Conservation (phyloP, 2,329 filamentous ascomycete genomes). For the Xylaria sp. region DNA sequence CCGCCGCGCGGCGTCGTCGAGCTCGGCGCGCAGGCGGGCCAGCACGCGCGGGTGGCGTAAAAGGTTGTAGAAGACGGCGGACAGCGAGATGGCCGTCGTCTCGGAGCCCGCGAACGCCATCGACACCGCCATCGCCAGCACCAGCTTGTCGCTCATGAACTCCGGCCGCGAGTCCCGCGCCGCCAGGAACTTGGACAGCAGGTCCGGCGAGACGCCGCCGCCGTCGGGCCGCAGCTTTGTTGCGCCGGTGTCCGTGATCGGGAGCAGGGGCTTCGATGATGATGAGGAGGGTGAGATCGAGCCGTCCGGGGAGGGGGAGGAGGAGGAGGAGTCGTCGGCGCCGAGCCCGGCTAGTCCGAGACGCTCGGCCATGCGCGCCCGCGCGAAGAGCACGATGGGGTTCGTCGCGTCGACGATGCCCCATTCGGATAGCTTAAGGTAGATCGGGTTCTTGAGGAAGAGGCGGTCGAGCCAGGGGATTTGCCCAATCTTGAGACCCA, state of each 20-base stretch:
- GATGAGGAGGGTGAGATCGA: conserved; percentile 38
- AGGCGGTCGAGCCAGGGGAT: conserved; percentile 77
- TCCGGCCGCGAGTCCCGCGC: conserved; percentile 74
- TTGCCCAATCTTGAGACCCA: conserved; percentile 69
- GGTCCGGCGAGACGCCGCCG: conserved; percentile 60
- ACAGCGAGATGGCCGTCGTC: conserved; percentile 80
- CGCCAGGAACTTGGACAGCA: conserved; percentile 78
- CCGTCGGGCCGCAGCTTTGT: conserved; percentile 45
- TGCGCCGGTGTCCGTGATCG: conserved; percentile 50
- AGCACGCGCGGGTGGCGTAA: conserved; percentile 71
- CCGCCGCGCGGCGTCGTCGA: conserved; percentile 67
- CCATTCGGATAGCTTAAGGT: conserved; percentile 73
- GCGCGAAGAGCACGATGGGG: conserved; percentile 77
- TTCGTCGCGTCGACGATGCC: conserved; percentile 76
- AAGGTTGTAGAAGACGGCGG: conserved; percentile 78
- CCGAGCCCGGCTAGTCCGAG: conserved; percentile 57
- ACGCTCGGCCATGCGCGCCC: conserved; percentile 73
- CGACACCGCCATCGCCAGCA: conserved; percentile 76
- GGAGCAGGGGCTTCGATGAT: conserved; percentile 55
- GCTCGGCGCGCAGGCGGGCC: conserved; percentile 66
- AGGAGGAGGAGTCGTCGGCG: neutral
- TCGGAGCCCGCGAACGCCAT: conserved; percentile 82
- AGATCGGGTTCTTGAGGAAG: conserved; percentile 79
- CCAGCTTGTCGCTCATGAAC: conserved; percentile 76
- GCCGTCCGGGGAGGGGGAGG: too few relatives aligned